These are phyloP conservation scores for Lentinus tigrinus DNA, from an alignment of 768 basidiomycete genomes.

Conservation along the genomic window DNA sequence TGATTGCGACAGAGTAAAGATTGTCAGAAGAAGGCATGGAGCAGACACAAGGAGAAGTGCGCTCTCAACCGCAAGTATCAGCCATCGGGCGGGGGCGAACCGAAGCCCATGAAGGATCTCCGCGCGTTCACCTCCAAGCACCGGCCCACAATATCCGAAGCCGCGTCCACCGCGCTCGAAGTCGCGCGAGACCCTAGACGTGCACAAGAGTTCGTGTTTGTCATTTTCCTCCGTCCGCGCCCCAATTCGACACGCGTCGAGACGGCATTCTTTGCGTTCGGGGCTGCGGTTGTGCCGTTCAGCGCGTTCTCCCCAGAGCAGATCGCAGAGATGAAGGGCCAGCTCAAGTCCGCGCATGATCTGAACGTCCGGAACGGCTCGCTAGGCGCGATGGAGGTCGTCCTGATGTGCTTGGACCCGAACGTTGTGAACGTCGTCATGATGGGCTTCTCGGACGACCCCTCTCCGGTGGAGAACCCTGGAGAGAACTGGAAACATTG, in stretches of 20 bases:
- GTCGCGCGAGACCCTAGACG: slow-evolving; percentile 3
- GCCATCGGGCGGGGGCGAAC: slow-evolving; percentile 1
- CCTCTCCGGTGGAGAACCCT: slow-evolving; percentile 2
- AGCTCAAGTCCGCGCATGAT: slow-evolving; percentile 5
- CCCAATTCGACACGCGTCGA: slow-evolving; percentile 9
- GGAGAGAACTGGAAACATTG: slow-evolving; percentile 9
- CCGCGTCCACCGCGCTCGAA: slow-evolving; percentile 18
- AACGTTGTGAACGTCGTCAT: slow-evolving; percentile 11
- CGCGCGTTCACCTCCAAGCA: slow-evolving; percentile 22
- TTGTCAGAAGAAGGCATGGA: slow-evolving; percentile 18
- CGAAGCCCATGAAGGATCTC: slow-evolving; percentile 7
- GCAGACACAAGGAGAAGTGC: slow-evolving; percentile 18
- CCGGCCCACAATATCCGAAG: slow-evolving; percentile 15
- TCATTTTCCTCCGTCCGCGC: slow-evolving; percentile 13
- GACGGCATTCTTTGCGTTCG: slow-evolving; percentile 13
- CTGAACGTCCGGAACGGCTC: slow-evolving; percentile 7
- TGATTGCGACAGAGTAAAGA: slow-evolving; percentile 13
- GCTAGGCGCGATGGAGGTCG: slow-evolving; percentile 11
- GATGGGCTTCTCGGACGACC: slow-evolving; percentile 10
- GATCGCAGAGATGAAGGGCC: slow-evolving; percentile 17
- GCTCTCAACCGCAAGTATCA: slow-evolving; percentile 10
- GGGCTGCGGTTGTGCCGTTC: slow-evolving; percentile 13
- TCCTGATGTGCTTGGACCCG: slow-evolving; percentile 11
- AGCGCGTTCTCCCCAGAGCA: slow-evolving; percentile 6
- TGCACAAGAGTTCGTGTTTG: slow-evolving; percentile 12